These are phyloP conservation scores for Rubia yunnanensis DNA, from an alignment of 257 asterid species.

Conservation along the genomic window DNA sequence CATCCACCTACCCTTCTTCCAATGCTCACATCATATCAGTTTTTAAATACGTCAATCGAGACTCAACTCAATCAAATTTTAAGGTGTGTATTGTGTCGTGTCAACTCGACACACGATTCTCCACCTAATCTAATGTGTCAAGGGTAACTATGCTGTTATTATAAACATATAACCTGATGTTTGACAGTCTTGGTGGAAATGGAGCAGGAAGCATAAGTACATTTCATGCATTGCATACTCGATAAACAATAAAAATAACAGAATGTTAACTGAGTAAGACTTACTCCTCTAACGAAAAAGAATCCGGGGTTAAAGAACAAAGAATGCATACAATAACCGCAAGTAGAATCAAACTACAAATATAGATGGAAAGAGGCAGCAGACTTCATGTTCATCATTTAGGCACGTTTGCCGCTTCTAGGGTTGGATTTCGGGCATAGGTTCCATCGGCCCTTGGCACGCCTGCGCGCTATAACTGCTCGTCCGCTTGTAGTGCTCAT, in stretches of 20 bases:
- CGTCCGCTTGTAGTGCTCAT: constrained; percentile 90
- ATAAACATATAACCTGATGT: no score
- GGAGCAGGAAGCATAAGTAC: not conserved
- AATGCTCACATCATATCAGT: no score
- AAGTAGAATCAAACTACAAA: constrained; percentile 22
- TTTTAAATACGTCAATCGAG: no score
- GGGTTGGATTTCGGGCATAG: constrained; percentile 84
- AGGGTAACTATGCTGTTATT: no score
- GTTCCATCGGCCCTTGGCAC: constrained; percentile 81
- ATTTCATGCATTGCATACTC: not conserved
- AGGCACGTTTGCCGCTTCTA: constrained; percentile 63
- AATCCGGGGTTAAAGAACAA: not conserved
- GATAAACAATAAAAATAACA: not conserved
- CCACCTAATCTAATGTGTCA: no score
- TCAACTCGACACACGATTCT: no score
- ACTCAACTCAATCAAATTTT: no score
- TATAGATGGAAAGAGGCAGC: constrained; percentile 13
- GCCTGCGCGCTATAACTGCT: constrained; percentile 61
- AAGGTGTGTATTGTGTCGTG: no score
- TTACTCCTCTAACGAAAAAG: not conserved
- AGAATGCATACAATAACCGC: constrained; percentile 4
- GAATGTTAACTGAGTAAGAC: not conserved
- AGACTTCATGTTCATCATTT: constrained; percentile 27
- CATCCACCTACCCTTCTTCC: no score
- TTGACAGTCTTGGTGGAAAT: no score